Percentiles rank a stretch among this genome's conserved stretches.
Conservation (phyloP, 371 early-diverging fungal species). For the Apophysomyces sp. region DNA sequence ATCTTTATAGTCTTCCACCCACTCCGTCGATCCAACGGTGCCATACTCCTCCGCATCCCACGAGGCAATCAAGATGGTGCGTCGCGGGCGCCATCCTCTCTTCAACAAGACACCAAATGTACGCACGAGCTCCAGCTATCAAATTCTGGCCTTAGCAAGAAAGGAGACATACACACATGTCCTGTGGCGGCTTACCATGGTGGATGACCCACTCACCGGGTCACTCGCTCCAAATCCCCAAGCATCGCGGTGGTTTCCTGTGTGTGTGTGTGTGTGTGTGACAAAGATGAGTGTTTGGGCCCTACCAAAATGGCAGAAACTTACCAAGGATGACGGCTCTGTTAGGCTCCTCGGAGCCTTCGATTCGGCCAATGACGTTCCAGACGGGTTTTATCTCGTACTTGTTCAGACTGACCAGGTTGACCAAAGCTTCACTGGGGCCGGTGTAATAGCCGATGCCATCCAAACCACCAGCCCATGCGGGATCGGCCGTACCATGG, state of each 20-base stretch:
- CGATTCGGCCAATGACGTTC: slow-evolving; percentile 63
- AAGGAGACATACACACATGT: neutral
- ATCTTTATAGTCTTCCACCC: slow-evolving; percentile 63
- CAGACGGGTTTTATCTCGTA: slow-evolving; percentile 55
- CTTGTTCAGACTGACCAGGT: slow-evolving; percentile 56
- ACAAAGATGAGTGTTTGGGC: too few species aligned
- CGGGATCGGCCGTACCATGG: slow-evolving; percentile 31
- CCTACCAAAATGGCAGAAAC: too few species aligned
- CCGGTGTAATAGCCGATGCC: slow-evolving; percentile 55
- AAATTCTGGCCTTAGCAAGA: neutral
- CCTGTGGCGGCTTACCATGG: slow-evolving; percentile 34
- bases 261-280: too few species aligned
- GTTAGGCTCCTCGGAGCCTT: slow-evolving; percentile 55
- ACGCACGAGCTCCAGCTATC: slow-evolving; percentile 58
- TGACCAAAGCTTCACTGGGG: slow-evolving; percentile 46
- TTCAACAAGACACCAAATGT: slow-evolving; percentile 53
- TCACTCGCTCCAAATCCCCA: slow-evolving; percentile 65
- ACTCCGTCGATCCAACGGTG: slow-evolving; percentile 67
- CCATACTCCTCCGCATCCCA: slow-evolving; percentile 77
- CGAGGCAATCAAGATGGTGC: slow-evolving; percentile 62
- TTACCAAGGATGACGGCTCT: slow-evolving; percentile 56
- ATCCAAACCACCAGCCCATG: slow-evolving; percentile 49
- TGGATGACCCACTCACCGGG: slow-evolving; percentile 62
- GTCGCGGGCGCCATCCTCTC: slow-evolving; percentile 67
- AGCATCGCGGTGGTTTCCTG: slow-evolving; percentile 69